Base-by-base conservation (phyloP, 352 stramenopile genomes). In the Pythium coloratum region DNA sequence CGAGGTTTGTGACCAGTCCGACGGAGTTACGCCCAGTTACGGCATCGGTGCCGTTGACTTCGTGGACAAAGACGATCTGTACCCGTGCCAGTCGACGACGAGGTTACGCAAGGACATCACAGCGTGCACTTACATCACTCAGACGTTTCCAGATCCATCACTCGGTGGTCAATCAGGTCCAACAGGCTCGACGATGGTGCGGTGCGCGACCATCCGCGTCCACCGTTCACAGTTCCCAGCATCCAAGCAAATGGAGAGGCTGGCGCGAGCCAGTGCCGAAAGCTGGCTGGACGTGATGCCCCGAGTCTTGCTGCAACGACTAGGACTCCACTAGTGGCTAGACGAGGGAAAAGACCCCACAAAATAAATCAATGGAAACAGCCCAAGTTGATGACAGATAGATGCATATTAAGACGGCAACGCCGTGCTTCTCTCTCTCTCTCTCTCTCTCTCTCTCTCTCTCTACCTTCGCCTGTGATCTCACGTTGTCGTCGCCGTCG, bases 61-160 rank as follows among this genome's bases (percentile, higher is more conserved):
- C 18, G 38, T 70, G 18, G 53, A 70, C 47, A 55, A 61, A 2
- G 64, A 70, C 50, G 64, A 70, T 18, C 36, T 64, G 33, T 66
- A 66, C 34, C 38, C 49, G 26, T 70, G 66, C 57, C 34, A 70
- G 44, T 32, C 49, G 38, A 20, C 49, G 0, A 54, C 60, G 2
- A n/a, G 60, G 20, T 10, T 66, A 7, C 60, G 60, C 5, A 54
- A 49, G 9, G 60, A 66, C 38, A 33, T 66, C 9, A 42, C 60
- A 6, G 62, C 62, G 3, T 40, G 30, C 2, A 30, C 54, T 1
- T 49, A 59, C 7, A 46, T 69, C 62, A 63, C 62, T 9, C 26
- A 58, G 40, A 69, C 62, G 18, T 20, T 20, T 10, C 54, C 54
- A 12, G 54, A 46, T 5, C 9, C n/a, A 6, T 34, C 49, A 20